A percentile compares a stretch with the other conserved stretches of the same genome.
Conservation (phyloP, 163 green algal genomes). For the Coccomyxa subellipsoidea region DNA sequence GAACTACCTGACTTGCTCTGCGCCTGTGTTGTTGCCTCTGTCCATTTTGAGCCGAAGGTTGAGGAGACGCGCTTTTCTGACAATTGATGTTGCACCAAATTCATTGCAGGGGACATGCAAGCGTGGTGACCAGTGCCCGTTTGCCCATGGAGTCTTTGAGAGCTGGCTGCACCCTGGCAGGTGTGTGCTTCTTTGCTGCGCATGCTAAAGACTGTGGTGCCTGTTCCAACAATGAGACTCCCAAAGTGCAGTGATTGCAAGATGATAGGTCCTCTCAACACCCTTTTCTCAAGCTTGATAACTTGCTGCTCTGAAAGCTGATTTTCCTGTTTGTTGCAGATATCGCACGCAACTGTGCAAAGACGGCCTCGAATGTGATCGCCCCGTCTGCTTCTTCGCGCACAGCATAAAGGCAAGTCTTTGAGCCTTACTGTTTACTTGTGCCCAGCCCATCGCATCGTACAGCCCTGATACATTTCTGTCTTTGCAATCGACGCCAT, state of each 20-base stretch:
- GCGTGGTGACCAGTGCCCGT: conserved; percentile 72
- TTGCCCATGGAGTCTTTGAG: conserved; percentile 88
- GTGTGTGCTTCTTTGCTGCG: too few relatives aligned
- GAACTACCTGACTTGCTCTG: too few relatives aligned
- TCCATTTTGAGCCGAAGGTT: too few relatives aligned
- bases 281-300: too few relatives aligned
- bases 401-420: conserved; percentile 33
- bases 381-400: conserved; percentile 82
- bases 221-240: too few relatives aligned
- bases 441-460: too few relatives aligned
- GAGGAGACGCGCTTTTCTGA: too few relatives aligned
- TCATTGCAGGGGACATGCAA: conserved; percentile 3
- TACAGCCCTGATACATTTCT: too few relatives aligned
- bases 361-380: conserved; percentile 65
- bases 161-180: conserved; percentile 77
- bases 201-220: too few relatives aligned
- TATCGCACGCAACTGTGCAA: conserved; percentile 80
- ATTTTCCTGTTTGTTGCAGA: conserved; percentile 36
- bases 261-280: background rate
- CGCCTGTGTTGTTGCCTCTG: too few relatives aligned
- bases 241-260: background rate
- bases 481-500: too few relatives aligned
- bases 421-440: background rate
- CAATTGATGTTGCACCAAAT: background rate
- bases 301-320: too few relatives aligned